These are phyloP conservation scores for Trametes versicolor DNA, from an alignment of 1,284 basidiomycete species.

Conservation along the genomic window DNA sequence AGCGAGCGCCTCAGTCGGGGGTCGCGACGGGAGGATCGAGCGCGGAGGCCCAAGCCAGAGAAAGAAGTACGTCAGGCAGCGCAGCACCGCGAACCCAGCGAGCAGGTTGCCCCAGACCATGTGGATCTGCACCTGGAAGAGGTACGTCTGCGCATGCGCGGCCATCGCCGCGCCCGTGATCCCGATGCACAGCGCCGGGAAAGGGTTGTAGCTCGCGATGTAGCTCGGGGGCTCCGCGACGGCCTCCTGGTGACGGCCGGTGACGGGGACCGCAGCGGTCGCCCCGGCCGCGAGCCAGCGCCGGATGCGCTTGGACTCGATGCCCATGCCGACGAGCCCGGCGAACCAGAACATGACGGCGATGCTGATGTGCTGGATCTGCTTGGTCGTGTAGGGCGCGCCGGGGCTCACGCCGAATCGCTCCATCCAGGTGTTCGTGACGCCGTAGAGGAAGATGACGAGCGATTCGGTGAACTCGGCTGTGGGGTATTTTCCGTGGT, in stretches of 20 bases:
- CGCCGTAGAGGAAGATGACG: constrained; percentile 91
- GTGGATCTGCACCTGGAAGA: constrained; percentile 93
- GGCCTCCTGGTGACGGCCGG: constrained; percentile 50
- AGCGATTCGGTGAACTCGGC: constrained; percentile 91
- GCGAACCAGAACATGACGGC: constrained; percentile 98
- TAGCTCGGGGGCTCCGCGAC: constrained; percentile 78
- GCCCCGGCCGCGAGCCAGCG: constrained; percentile 73
- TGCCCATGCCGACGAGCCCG: constrained; percentile 88
- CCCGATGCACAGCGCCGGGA: constrained; percentile 93
- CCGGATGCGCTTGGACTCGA: constrained; percentile 83
- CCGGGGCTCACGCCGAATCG: constrained; percentile 86
- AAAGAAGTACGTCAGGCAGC: constrained; percentile 94
- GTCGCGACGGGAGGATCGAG: constrained; percentile 88
- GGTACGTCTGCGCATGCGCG: constrained; percentile 92
- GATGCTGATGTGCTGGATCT: constrained; percentile 96
- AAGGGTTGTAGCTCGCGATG: constrained; percentile 89
- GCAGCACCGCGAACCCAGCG: constrained; percentile 79
- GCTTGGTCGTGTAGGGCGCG: constrained; percentile 90
- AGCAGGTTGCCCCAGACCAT: constrained; percentile 93
- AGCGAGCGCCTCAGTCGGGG: constrained; percentile 92
- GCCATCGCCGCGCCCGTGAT: constrained; percentile 96
- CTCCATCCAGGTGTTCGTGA: constrained; percentile 98
- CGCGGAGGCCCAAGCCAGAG: constrained; percentile 85
- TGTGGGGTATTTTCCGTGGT: constrained; percentile 56
- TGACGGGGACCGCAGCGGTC: constrained; percentile 53